A percentile compares a stretch with the other conserved stretches of the same genome.
These are phyloP conservation scores for Podila verticillata DNA, from an alignment of 192 early-diverging fungal species.

Conservation along the genomic window DNA sequence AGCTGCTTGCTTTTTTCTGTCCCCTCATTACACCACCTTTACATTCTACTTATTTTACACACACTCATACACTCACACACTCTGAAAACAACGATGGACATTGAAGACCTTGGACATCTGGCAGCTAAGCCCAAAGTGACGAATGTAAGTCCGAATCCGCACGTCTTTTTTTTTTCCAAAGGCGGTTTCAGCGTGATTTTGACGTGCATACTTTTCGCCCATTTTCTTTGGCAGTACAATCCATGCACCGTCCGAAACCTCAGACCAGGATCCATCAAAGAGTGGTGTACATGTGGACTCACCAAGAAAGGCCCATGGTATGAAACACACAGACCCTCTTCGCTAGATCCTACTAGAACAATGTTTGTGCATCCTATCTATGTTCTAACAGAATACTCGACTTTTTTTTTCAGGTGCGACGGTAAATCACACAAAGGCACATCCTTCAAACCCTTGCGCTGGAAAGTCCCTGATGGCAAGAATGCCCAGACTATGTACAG, in stretches of 20 bases:
- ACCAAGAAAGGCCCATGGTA: constrained; percentile 52
- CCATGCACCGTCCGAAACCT: constrained; percentile 40
- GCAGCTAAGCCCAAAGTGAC: constrained; percentile 38
- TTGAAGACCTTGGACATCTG: constrained; percentile 43
- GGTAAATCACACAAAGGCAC: constrained; percentile 51
- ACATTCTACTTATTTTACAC: too few relatives aligned
- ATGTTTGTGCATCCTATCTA: not conserved
- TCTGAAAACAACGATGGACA: constrained; percentile 18
- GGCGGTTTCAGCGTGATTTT: not conserved
- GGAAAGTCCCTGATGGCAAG: constrained; percentile 37
- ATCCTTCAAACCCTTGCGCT: constrained; percentile 37
- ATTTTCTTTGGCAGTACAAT: constrained; percentile 18
- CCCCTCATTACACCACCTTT: too few relatives aligned
- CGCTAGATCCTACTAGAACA: not conserved
- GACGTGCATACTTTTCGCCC: not conserved
- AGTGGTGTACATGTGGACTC: constrained; percentile 47
- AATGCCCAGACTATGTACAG: constrained; percentile 36
- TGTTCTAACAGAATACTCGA: too few relatives aligned
- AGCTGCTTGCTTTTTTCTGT: too few relatives aligned
- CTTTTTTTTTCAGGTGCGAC: constrained; percentile 34
- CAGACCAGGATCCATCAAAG: constrained; percentile 47
- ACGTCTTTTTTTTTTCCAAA: not conserved
- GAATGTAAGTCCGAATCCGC: constrained; percentile 12
- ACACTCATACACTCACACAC: too few relatives aligned
- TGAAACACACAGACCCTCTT: not conserved